Evolutionary conservation across 495 filamentous ascomycete species (phyloP).

Genomic region (Mycothermus thermophilus): DNA sequence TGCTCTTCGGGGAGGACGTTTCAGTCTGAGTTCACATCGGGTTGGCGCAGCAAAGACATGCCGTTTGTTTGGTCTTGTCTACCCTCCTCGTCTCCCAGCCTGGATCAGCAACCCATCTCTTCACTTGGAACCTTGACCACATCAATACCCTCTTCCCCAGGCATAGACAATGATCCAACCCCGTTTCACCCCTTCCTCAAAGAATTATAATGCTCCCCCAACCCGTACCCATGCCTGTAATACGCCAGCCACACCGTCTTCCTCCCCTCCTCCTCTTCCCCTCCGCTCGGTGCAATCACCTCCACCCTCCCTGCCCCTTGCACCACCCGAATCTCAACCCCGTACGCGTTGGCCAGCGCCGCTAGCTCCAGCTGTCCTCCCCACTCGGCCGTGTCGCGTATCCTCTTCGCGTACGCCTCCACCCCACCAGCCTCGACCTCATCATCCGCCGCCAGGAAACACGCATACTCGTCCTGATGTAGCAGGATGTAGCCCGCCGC

Average conservation of each 20-base stretch:
- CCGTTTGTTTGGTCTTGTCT: too few species aligned
- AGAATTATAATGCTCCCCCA: constrained; percentile 97
- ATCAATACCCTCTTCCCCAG: neutral
- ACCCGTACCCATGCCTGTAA: constrained; percentile 79
- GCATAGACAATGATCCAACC: neutral
- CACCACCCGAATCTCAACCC: constrained; percentile 69
- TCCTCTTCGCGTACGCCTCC: constrained; percentile 56
- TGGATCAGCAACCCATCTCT: too few species aligned
- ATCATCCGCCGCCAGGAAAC: constrained; percentile 69
- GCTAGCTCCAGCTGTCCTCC: constrained; percentile 82
- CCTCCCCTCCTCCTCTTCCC: constrained; percentile 12
- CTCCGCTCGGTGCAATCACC: constrained; percentile 45
- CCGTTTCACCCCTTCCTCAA: constrained; percentile 25
- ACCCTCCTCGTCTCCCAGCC: too few species aligned
- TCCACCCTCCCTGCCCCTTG: constrained; percentile 75
- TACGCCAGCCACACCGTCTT: constrained; percentile 78
- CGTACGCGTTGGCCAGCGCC: constrained; percentile 72
- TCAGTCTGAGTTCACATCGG: too few species aligned
- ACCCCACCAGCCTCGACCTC: too few species aligned
- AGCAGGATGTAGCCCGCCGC: constrained; percentile 44
- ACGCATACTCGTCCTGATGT: constrained; percentile 41
- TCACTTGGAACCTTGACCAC: too few species aligned
- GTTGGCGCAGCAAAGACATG: too few species aligned
- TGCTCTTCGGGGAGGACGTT: too few species aligned
- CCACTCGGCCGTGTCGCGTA: constrained; percentile 89